Evolutionary conservation across 2,329 filamentous ascomycete genomes (phyloP).

Genomic region (Didymella keratinophila): DNA sequence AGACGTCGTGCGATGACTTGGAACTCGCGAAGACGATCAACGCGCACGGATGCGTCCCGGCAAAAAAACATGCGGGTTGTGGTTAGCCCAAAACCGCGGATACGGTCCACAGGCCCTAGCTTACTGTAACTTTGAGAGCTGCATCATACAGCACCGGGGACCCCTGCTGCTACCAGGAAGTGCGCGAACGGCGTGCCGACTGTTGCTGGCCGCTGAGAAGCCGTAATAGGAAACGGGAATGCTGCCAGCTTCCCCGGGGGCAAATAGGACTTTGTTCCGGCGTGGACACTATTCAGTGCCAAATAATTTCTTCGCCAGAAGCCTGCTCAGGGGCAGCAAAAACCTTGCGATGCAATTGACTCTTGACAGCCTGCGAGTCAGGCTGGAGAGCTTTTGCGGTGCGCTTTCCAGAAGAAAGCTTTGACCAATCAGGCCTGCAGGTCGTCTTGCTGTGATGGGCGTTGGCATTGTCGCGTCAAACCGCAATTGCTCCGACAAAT

Average conservation of each 20-base stretch:
- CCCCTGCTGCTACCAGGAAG: constrained; percentile 27
- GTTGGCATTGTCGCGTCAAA: constrained; percentile 37
- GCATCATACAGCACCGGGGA: constrained; percentile 22
- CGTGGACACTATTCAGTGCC: constrained; percentile 23
- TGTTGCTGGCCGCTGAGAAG: constrained; percentile 34
- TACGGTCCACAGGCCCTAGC: constrained; percentile 36
- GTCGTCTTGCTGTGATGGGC: constrained; percentile 24
- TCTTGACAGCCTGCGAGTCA: constrained; percentile 40
- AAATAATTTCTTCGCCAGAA: constrained; percentile 17
- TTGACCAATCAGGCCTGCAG: constrained; percentile 31
- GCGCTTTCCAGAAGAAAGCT: constrained; percentile 36
- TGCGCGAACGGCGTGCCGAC: constrained; percentile 39
- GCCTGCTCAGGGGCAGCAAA: constrained; percentile 35
- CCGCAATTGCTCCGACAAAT: constrained; percentile 36
- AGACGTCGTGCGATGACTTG: constrained; percentile 43
- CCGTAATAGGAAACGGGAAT: constrained; percentile 38
- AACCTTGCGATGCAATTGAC: constrained; percentile 25
- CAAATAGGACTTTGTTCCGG: constrained; percentile 38
- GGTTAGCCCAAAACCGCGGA: constrained; percentile 38
- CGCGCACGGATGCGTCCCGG: constrained; percentile 36
- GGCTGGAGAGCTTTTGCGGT: constrained; percentile 31
- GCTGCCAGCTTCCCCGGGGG: constrained; percentile 42
- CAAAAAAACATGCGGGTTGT: constrained; percentile 37
- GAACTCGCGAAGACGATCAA: constrained; percentile 46
- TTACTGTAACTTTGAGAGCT: constrained; percentile 17